phyloP scores from a whole-genome alignment of 768 basidiomycete species.

The Gymnopilus junonius region DNA sequence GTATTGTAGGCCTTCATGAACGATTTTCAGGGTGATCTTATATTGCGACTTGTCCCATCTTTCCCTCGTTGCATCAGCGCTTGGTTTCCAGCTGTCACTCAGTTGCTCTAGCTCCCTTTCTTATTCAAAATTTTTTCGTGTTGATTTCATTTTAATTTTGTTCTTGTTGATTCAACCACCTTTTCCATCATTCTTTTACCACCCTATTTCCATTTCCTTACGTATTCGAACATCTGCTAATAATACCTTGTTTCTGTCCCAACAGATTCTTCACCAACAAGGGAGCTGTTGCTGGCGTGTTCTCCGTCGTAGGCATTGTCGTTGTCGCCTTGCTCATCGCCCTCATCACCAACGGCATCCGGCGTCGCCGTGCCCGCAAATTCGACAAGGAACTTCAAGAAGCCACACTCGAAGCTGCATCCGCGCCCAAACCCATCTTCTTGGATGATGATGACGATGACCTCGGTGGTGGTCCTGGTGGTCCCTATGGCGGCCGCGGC shows the following conservation, averaged over 20 bases:
- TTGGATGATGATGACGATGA: conserved; percentile 61
- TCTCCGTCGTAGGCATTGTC: conserved; percentile 71
- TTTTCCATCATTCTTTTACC: neutral
- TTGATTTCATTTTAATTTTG: too few relatives aligned
- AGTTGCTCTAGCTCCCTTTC: neutral
- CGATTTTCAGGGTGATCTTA: too few relatives aligned
- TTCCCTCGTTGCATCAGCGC: too few relatives aligned
- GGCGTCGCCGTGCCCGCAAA: conserved; percentile 63
- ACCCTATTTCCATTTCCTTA: neutral
- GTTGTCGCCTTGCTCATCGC: conserved; percentile 53
- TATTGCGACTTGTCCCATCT: too few relatives aligned
- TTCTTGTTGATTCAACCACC: neutral
- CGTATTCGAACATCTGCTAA: neutral
- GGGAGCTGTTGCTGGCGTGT: conserved; percentile 73
- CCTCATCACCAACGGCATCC: conserved; percentile 53
- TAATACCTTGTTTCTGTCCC: neutral
- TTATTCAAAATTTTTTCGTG: too few relatives aligned
- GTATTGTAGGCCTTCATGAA: too few relatives aligned
- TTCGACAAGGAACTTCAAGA: conserved; percentile 79
- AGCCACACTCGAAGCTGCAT: conserved; percentile 68
- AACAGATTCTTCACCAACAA: conserved; percentile 73
- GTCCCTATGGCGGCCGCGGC: neutral
- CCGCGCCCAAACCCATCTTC: conserved; percentile 55
- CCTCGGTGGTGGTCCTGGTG: neutral
- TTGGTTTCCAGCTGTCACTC: too few relatives aligned